Evolutionary conservation across 495 filamentous ascomycete genomes (phyloP), one percentile per base, ranked within the genome.

Genomic region (Lepraria neglecta): DNA sequence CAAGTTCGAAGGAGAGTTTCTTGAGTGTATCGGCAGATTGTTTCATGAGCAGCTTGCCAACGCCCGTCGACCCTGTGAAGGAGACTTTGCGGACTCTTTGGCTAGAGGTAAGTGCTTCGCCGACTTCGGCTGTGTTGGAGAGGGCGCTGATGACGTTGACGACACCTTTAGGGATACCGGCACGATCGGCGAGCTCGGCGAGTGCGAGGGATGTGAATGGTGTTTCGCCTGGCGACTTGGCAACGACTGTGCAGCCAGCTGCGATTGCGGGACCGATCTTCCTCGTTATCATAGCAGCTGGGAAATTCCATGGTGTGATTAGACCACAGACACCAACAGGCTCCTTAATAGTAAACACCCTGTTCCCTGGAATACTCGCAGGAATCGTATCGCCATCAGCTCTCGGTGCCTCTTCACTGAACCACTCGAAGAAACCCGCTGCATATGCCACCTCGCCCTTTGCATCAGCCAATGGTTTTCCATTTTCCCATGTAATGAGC

Each of bases 231-330:
- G 91, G 89, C 6, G 89, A 81, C 75, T 96, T 96, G 46, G 82
- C 82, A 0, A 96, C 90, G 0, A 92, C 85, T 1, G 92, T 92
- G 71, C 92, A 96, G 7, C 87, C 87, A 5, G 87, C 87, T 40
- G 87, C 91, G 58, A 96, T 76, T 28, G 91, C 91, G 3, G 91
- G 89, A 2, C 84, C 91, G 60, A 92, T 84, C 74, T 96, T 96
- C 30, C 91, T 77, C 3, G 91, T 92, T 65, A 95, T 87, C 91
- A 96, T 96, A 7, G 91, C 91, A 9, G 88, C 87, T 3, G 91
- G 91, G 74, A 95, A 96, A 75, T 96, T 96, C 91, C 91, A 96
- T 28, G 94, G 94, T 24, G 94, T 97, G 70, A 98, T 96, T 38
- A 98, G 76, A 14, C 91, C 92, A 68, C 90, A 95, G 14, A 98